Evolutionary conservation across 148 eudicot genomes (phyloP), one percentile per base, ranked within the genome.

Genomic region (Chenopodium suecicum): DNA sequence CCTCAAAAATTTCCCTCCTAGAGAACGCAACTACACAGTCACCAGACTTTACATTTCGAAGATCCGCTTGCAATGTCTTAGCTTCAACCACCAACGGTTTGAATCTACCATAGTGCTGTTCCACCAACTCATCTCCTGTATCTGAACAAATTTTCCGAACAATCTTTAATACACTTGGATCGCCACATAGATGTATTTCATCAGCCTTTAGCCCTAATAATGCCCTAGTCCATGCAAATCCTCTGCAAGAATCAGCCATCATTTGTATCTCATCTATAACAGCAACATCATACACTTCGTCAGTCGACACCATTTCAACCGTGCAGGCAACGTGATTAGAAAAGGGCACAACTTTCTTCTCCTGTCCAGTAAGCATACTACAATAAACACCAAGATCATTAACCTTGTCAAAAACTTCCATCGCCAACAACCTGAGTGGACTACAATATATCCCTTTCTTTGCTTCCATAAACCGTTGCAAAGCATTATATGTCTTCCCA

Each of bases 11-110:
- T 82, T 96, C 99, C 74, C 98, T 91, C 83, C 99, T 96, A 29
- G 99, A 96, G 85, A 96, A 96, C 3, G 99, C 99, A 81, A 96
- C 99, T 73, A 96, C 82, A 89, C 99, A 96, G 83, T 96, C 99
- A 83, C 99, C 99, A 0, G 99, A 88, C 68, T 90, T 86, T 75
- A 96, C 94, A 81, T 92, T 94, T 64, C 88, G 86, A 79, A 96
- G 90, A 81, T 96, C 97, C 37, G 95, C 97, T 71, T 87, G 86
- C 84, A 96, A 90, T 78, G 99, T 96, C 85, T 94, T 94, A 41
- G 99, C 95, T 87, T 96, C 99, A 82, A 96, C 97, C 67, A 96
- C 99, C 79, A 96, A 86, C 41, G 93, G 92, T 83, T 96, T 96
- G 48, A 96, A 96, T 85, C 99, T 90, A 83, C 88, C 93, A 83